These are phyloP conservation scores for Rhodotorula sp. DNA, from an alignment of 1,284 basidiomycete genomes.

Conservation along the genomic window DNA sequence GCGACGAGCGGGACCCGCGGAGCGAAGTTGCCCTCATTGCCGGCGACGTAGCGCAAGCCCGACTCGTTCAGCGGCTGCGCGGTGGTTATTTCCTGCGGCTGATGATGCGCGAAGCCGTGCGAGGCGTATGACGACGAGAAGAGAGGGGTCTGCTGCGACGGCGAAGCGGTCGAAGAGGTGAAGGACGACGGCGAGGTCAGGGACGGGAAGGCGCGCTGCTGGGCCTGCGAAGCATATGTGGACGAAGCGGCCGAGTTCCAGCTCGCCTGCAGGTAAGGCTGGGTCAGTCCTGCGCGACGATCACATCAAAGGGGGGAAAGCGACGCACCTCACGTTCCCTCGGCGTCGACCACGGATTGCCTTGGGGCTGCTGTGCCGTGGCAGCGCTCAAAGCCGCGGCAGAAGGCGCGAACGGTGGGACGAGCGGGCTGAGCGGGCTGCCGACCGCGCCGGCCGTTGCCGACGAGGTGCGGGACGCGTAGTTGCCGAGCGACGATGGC, in stretches of 20 bases:
- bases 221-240: slow-evolving; percentile 1
- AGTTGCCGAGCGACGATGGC: background rate
- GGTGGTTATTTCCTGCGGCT: background rate
- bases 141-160: background rate
- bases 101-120: background rate
- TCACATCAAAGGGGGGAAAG: no score
- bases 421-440: slow-evolving; percentile 43
- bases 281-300: background rate
- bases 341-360: background rate
- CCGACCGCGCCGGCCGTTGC: background rate
- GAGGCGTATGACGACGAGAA: slow-evolving; percentile 1
- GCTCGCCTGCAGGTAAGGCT: slow-evolving; percentile 4
- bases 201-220: background rate
- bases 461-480: background rate
- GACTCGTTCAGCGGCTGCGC: slow-evolving; percentile 6
- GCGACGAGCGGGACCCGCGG: background rate
- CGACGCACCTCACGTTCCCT: slow-evolving; percentile 20
- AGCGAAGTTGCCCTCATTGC: background rate
- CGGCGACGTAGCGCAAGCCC: background rate
- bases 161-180: background rate
- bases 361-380: background rate
- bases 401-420: slow-evolving; percentile 45
- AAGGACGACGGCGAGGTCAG: background rate
- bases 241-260: slow-evolving; percentile 7
- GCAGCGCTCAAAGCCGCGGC: background rate